Evolutionary conservation across 129 eudicot genomes (phyloP).

Genomic region (Arctium minus): DNA sequence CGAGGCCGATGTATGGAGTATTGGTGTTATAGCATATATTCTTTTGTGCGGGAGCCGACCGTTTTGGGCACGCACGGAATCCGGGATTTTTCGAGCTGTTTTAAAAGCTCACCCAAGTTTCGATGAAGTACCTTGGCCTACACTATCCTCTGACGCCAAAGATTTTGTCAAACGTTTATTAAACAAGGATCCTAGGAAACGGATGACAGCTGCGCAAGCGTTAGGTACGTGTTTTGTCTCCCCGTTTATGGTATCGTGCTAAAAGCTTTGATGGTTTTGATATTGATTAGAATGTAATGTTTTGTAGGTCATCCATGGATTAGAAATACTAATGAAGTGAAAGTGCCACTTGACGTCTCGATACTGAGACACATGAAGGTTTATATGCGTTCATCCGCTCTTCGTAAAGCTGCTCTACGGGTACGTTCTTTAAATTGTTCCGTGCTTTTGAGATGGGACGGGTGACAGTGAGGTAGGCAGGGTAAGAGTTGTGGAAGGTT

Average conservation of each 20-base stretch:
- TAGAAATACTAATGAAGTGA: slow-evolving; percentile 42
- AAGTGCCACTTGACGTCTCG: slow-evolving; percentile 67
- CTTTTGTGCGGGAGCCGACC: slow-evolving; percentile 43
- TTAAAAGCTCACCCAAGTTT: slow-evolving; percentile 37
- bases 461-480: no score
- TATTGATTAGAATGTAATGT: neutral
- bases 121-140: slow-evolving; percentile 54
- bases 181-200: slow-evolving; percentile 82
- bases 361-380: slow-evolving; percentile 71
- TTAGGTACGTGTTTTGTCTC: slow-evolving; percentile 48
- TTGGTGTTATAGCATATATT: slow-evolving; percentile 64
- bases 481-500: no score
- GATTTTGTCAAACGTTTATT: slow-evolving; percentile 82
- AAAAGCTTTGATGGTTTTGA: neutral
- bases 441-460: no score
- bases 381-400: slow-evolving; percentile 89
- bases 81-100: slow-evolving; percentile 37
- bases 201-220: slow-evolving; percentile 96
- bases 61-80: slow-evolving; percentile 39
- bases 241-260: neutral
- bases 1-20: slow-evolving; percentile 34
- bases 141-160: slow-evolving; percentile 71
- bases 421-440: slow-evolving; percentile 29
- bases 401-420: slow-evolving; percentile 80
- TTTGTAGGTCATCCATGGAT: slow-evolving; percentile 93